Evolutionary conservation across 176 grass and related monocot genomes (phyloP), one percentile per base, ranked within the genome.

Genomic region (Lolium perenne): DNA sequence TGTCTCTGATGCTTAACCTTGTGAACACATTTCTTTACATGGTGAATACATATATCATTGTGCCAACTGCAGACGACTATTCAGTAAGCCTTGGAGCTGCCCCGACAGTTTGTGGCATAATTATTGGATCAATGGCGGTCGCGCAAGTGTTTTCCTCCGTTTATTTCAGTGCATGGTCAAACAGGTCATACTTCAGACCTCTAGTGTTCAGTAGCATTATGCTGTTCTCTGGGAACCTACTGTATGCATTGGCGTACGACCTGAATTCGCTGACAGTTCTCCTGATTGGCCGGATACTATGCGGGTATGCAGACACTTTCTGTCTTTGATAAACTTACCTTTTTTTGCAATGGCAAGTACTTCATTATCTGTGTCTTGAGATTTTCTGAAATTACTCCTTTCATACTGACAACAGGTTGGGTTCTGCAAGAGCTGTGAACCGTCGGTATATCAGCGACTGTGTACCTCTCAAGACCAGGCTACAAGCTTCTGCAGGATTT

Each of bases 401-500:
- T 79, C 18, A 11, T 40, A 86, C 43, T 76, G 43, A 43, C 29
- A 79, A 81, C 11, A 98, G 97, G 90, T 77, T 98, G 86, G 97
- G 97, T 14, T 98, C 97, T 80, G 94, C 97, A 25, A 92, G 97
- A 89, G 97, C 97, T 66, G 97, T 98, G 57, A 98, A 98, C 54
- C 88, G 94, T 59, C 85, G 94, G 17, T 98, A 98, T 81, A 98
- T 98, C 86, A 94, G 93, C 38, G 97, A 98, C 35, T 98, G 97
- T 76, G 97, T 98, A 23, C 97, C 97, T 60, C 83, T 82, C 55
- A 94, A 91, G 83, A 86, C 94, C 79, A 92, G 94, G 53, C 93
- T 98, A 56, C 88, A 95, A 89, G 94, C 97, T 57, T 96, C 97
- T 84, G 97, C 97, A 7, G 97, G 91, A 11, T 98, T 98, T 43